Conservation (phyloP, 495 filamentous ascomycete species). For the Jackrogersella minutella region DNA sequence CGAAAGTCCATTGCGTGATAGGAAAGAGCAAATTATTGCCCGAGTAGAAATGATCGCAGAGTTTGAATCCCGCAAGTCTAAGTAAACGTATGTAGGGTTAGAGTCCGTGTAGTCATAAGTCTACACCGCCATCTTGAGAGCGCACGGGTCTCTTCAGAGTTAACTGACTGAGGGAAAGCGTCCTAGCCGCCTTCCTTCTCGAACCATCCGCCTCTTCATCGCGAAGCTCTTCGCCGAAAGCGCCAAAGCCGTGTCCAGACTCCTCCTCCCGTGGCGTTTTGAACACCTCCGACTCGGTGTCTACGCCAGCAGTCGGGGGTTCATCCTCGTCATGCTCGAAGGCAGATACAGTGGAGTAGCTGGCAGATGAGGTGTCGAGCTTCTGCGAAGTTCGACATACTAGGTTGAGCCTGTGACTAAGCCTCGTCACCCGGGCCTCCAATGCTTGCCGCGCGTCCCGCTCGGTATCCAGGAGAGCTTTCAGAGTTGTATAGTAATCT, state of each 20-base stretch:
- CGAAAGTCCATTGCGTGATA: constrained; percentile 18
- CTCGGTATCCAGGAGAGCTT: constrained; percentile 58
- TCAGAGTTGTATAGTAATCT: constrained; percentile 50
- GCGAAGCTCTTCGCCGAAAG: constrained; percentile 54
- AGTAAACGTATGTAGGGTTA: neutral
- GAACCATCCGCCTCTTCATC: constrained; percentile 48
- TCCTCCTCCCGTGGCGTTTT: constrained; percentile 55
- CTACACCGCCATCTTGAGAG: constrained; percentile 21
- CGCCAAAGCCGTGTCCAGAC: constrained; percentile 48
- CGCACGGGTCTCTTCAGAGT: constrained; percentile 45
- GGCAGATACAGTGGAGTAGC: constrained; percentile 43
- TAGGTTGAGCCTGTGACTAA: constrained; percentile 54
- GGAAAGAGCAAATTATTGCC: constrained; percentile 7
- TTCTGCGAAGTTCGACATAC: constrained; percentile 46
- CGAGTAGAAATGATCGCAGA: neutral
- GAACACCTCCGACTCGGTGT: constrained; percentile 50
- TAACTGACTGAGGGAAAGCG: constrained; percentile 59
- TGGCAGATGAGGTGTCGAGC: constrained; percentile 31
- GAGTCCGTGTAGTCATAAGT: constrained; percentile 46
- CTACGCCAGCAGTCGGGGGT: constrained; percentile 28
- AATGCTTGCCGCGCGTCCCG: constrained; percentile 58
- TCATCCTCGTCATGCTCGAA: constrained; percentile 51
- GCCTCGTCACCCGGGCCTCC: constrained; percentile 58
- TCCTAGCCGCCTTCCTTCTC: constrained; percentile 54
- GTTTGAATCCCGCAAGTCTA: constrained; percentile 2